These are phyloP conservation scores for Citrus hindsii DNA, from an alignment of 345 rosid genomes.

Conservation along the genomic window DNA sequence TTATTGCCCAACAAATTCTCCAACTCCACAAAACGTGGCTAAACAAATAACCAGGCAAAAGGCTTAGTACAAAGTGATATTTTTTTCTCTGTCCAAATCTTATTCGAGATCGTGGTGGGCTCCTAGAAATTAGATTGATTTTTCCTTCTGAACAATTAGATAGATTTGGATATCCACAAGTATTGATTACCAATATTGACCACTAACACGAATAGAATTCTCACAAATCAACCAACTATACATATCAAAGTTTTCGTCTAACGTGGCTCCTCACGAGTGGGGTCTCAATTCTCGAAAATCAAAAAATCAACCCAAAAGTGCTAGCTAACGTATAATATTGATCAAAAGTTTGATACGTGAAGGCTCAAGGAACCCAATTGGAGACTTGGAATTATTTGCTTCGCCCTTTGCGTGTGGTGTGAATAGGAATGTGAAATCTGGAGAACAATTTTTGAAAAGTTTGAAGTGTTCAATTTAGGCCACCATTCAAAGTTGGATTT, in stretches of 20 bases:
- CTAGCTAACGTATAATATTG: background rate
- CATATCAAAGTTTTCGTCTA: background rate
- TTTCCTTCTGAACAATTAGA: too few relatives aligned
- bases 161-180: background rate
- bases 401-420: slow-evolving; percentile 4
- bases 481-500: background rate
- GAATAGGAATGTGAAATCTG: background rate
- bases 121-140: background rate
- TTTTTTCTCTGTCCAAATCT: background rate
- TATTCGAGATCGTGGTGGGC: slow-evolving; percentile 4
- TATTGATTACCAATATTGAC: background rate
- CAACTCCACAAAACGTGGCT: background rate
- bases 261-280: background rate
- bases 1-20: background rate
- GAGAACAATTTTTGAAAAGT: background rate
- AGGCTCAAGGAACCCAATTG: background rate
- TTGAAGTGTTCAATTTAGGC: background rate
- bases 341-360: slow-evolving; percentile 1
- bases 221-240: background rate
- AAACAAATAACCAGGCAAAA: background rate
- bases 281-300: background rate
- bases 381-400: background rate
- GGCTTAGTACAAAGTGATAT: background rate
- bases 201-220: background rate
- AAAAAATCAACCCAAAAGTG: background rate